Conservation (phyloP, 768 basidiomycete species). For the Rhodosporidiobolus sp. region DNA sequence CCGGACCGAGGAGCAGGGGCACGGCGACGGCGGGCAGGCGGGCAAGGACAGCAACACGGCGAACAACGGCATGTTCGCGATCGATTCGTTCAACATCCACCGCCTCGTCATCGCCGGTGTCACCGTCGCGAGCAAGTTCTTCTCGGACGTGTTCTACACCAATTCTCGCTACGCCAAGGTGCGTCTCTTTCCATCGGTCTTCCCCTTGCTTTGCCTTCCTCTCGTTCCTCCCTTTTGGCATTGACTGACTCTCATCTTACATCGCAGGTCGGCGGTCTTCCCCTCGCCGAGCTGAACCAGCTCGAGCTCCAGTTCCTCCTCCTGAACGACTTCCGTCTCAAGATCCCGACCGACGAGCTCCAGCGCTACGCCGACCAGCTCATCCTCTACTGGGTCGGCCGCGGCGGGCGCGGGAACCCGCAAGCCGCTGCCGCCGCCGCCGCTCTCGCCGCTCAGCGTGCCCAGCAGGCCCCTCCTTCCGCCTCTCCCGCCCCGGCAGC, state of each 20-base stretch:
- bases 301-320: constrained; percentile 96
- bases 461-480: neutral
- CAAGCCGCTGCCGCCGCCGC: neutral
- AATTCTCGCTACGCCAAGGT: constrained; percentile 98
- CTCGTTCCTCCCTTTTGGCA: neutral
- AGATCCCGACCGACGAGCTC: constrained; percentile 85
- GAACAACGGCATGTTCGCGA: constrained; percentile 65
- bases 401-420: constrained; percentile 9
- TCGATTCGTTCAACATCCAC: constrained; percentile 96
- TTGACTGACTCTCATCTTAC: neutral
- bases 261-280: constrained; percentile 98
- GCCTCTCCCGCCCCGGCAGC: neutral
- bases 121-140: constrained; percentile 99
- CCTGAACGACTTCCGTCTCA: constrained; percentile 88
- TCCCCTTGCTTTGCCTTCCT: neutral
- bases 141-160: constrained; percentile 97
- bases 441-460: neutral
- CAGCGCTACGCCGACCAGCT: constrained; percentile 91
- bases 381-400: constrained; percentile 52
- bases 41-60: constrained; percentile 47
- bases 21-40: neutral
- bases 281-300: constrained; percentile 86
- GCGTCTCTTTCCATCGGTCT: constrained; percentile 43
- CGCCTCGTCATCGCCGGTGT: constrained; percentile 95
- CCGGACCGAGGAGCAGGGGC: neutral